These are phyloP conservation scores for Colletotrichum scovillei DNA, from an alignment of 2,329 filamentous ascomycete genomes.

Conservation along the genomic window DNA sequence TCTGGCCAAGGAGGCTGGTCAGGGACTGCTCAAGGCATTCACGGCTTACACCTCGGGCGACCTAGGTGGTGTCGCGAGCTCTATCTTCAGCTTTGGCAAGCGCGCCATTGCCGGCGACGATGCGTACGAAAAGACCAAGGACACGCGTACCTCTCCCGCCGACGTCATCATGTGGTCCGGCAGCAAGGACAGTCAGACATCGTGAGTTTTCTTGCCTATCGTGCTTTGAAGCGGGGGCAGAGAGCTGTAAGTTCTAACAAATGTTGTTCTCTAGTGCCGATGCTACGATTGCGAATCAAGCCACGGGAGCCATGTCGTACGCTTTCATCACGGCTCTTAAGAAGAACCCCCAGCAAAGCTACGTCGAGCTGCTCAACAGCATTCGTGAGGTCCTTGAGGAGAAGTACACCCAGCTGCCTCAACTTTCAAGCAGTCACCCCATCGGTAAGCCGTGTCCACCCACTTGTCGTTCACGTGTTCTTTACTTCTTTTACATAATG, in stretches of 20 bases:
- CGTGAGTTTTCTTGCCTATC: constrained; percentile 53
- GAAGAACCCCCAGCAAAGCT: constrained; percentile 95
- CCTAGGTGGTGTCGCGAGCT: constrained; percentile 81
- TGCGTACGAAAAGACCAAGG: constrained; percentile 81
- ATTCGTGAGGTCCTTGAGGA: constrained; percentile 88
- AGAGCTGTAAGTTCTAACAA: neutral
- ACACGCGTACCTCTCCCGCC: constrained; percentile 92
- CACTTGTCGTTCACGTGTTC: constrained; percentile 26
- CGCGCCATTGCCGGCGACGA: constrained; percentile 80
- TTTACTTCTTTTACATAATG: neutral
- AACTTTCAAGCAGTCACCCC: constrained; percentile 95
- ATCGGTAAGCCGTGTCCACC: constrained; percentile 73
- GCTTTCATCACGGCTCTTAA: constrained; percentile 93
- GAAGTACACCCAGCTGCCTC: constrained; percentile 94
- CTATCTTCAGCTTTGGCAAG: constrained; percentile 88
- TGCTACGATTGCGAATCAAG: constrained; percentile 86
- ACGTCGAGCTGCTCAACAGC: constrained; percentile 94
- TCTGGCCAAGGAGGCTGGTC: constrained; percentile 81
- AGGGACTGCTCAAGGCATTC: constrained; percentile 78
- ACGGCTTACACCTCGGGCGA: constrained; percentile 86
- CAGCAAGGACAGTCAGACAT: constrained; percentile 95
- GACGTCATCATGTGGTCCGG: constrained; percentile 99
- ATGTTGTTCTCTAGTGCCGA: constrained; percentile 73
- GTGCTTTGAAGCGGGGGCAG: neutral
- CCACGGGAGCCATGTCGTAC: constrained; percentile 98